Conservation (phyloP, 2,329 filamentous ascomycete species). For the Ceratocystis papillata region DNA sequence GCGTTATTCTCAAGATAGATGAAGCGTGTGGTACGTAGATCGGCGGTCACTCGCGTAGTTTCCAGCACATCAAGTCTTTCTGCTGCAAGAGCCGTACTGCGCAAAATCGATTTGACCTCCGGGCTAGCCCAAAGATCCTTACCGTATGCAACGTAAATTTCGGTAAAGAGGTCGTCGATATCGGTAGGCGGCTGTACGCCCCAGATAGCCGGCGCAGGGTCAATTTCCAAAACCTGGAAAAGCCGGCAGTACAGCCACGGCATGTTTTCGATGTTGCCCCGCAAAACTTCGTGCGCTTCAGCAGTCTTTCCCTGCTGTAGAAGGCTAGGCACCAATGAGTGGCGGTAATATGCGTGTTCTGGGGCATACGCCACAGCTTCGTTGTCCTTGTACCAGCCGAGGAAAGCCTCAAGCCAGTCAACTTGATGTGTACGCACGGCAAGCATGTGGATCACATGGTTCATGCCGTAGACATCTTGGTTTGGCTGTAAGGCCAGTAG, state of each 20-base stretch:
- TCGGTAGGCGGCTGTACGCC: slow-evolving; percentile 56
- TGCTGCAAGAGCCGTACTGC: slow-evolving; percentile 48
- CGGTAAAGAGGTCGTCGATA: slow-evolving; percentile 55
- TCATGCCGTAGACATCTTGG: slow-evolving; percentile 71
- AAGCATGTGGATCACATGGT: slow-evolving; percentile 70
- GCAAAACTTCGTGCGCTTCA: slow-evolving; percentile 54
- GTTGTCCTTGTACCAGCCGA: slow-evolving; percentile 34
- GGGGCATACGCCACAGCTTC: slow-evolving; percentile 32
- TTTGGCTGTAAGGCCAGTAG: slow-evolving; percentile 59
- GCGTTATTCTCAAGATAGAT: slow-evolving; percentile 68
- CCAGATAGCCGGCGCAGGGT: slow-evolving; percentile 73
- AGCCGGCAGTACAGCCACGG: slow-evolving; percentile 79
- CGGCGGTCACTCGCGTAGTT: slow-evolving; percentile 31
- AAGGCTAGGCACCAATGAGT: slow-evolving; percentile 66
- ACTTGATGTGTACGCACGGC: slow-evolving; percentile 72
- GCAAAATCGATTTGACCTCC: slow-evolving; percentile 56
- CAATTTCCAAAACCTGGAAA: slow-evolving; percentile 69
- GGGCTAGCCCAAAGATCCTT: slow-evolving; percentile 82
- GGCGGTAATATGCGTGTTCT: slow-evolving; percentile 56
- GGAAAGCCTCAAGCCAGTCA: slow-evolving; percentile 61
- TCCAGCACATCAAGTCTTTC: background rate
- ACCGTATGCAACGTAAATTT: slow-evolving; percentile 63
- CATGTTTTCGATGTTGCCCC: slow-evolving; percentile 56
- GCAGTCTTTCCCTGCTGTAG: slow-evolving; percentile 56
- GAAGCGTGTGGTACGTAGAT: slow-evolving; percentile 51